Evolutionary conservation across 768 basidiomycete genomes (phyloP).

Genomic region (Lyophyllum shimeji): DNA sequence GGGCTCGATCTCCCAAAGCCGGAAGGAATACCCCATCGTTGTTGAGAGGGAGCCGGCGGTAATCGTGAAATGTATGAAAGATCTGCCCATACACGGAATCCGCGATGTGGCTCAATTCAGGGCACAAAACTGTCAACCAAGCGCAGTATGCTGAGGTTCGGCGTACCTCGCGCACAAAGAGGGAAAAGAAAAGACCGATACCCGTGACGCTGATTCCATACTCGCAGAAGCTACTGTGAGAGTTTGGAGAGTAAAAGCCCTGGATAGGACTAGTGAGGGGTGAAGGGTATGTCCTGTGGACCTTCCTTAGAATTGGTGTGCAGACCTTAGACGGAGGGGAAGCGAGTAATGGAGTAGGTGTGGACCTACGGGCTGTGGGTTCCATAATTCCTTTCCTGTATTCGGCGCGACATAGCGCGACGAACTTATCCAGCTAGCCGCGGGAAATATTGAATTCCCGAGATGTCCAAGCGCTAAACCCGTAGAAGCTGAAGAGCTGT

Average conservation of each 20-base stretch:
- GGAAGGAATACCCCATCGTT: not conserved
- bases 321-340: not conserved
- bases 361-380: not conserved
- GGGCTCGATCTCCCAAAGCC: not conserved
- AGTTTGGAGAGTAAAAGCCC: not conserved
- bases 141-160: not conserved
- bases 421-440: not conserved
- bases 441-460: not conserved
- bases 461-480: not conserved
- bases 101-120: not conserved
- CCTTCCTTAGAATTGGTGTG: not conserved
- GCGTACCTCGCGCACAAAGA: not conserved
- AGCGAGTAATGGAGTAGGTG: not conserved
- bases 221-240: not conserved
- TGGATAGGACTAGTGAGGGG: not conserved
- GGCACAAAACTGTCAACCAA: not conserved
- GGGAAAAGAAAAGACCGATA: not conserved
- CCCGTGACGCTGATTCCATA: not conserved
- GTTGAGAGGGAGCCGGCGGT: not conserved
- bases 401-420: not conserved
- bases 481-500: not conserved
- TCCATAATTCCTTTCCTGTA: not conserved
- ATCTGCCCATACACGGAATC: not conserved
- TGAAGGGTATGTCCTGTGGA: not conserved
- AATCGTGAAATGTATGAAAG: not conserved